Conservation (phyloP, 495 filamentous ascomycete species). For the Schizothecium vesticola region DNA sequence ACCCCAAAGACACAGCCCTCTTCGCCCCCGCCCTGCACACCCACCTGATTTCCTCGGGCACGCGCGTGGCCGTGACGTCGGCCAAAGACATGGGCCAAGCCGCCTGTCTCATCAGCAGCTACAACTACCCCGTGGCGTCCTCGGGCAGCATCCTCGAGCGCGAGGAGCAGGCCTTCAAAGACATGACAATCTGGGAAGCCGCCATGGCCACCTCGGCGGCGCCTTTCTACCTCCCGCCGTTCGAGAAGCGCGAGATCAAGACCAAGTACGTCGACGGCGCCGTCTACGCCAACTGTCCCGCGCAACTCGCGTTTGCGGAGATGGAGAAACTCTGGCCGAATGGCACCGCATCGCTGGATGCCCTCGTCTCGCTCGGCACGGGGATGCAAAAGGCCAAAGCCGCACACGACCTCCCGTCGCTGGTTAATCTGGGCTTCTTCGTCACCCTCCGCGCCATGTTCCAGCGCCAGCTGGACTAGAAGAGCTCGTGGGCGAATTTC, state of each 20-base stretch:
- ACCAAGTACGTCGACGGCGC: neutral
- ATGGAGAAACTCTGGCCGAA: neutral
- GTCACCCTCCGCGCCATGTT: too few relatives aligned
- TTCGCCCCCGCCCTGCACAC: neutral
- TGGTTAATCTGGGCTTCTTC: too few relatives aligned
- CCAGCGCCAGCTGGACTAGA: too few relatives aligned
- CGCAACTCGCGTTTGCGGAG: neutral
- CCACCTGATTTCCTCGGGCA: neutral
- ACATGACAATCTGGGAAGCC: neutral
- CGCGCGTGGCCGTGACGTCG: neutral
- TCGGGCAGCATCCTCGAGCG: neutral
- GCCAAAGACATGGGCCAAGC: neutral
- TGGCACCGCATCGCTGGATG: neutral
- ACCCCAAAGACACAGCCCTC: neutral
- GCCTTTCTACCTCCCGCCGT: neutral
- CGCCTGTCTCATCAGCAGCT: neutral
- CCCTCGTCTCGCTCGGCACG: neutral
- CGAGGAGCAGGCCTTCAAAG: neutral
- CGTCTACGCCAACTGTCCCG: neutral
- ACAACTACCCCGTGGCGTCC: too few relatives aligned
- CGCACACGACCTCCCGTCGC: too few relatives aligned
- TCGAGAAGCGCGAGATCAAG: neutral
- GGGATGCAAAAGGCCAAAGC: too few relatives aligned
- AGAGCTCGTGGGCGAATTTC: too few relatives aligned
- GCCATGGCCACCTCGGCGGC: neutral